Evolutionary conservation across 371 early-diverging fungal species (phyloP), one percentile per base, ranked within the genome.

Genomic region (Funneliformis caledonium): DNA sequence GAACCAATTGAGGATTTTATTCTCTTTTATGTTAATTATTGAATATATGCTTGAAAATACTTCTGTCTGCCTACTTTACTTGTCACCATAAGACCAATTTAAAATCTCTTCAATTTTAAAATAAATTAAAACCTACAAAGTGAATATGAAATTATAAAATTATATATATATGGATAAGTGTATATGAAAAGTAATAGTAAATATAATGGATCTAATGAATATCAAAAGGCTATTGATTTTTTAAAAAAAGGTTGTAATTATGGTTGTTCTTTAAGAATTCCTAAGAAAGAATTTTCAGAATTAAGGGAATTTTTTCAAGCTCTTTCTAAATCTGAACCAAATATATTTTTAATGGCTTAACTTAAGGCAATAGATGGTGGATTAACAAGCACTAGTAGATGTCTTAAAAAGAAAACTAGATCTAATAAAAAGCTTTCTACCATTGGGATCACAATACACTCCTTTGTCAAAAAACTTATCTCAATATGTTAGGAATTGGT

Each of bases 201-300:
- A 2, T 37, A 37, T 37, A 69, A 69, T 19, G 19, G 4, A 37
- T 43, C 16, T 9, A 76, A 61, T 59, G 59, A 76, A 76, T 76
- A 76, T 9, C 26, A 76, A 61, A 76, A 61, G 60, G 76, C 76
- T 14, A 6, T 76, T n/a, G 22, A 76, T 9, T 76, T 76, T 59
- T 59, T 76, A 59, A 60, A 76, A 61, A 33, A 48, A n/a, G 59
- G 76, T 42, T 76, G 76, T 76, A 31, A 56, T 12, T 76, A 61
- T 6, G 31, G 76, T 76, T 76, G 76, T 6, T 76, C 16, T 43
- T n/a, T 60, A 0, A 61, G n/a, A n/a, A 0, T 76, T 19, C 76
- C 76, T 8, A 68, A 68, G 26, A 33, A 68, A 68, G 26, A 68
- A 31, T 68, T 68, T 68, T 7, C 68, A 6, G 31, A 47, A 61